Evolutionary conservation across 1,139 yeast species (phyloP).

Genomic region (Geotrichum cucujoidarum): DNA sequence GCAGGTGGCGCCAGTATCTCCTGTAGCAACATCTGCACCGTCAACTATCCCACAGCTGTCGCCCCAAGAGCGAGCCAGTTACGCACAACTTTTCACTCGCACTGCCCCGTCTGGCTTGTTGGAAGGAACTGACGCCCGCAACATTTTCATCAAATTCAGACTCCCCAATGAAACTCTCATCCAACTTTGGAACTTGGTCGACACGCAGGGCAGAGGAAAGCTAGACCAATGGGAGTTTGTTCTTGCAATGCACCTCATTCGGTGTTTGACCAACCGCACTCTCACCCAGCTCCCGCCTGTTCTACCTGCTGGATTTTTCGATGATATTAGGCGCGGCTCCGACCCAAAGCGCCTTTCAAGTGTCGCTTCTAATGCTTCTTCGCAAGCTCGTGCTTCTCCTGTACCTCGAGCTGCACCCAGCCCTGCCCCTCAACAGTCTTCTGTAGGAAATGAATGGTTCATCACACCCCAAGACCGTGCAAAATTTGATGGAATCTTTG

Average conservation of each 20-base stretch:
- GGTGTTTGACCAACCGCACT: constrained; percentile 66
- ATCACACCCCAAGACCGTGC: constrained; percentile 64
- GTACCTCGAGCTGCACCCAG: constrained; percentile 23
- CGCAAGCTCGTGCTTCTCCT: constrained; percentile 24
- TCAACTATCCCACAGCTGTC: constrained; percentile 53
- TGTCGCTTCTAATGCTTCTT: constrained; percentile 22
- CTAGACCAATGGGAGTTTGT: constrained; percentile 71
- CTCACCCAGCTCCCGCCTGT: constrained; percentile 63
- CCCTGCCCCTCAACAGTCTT: constrained; percentile 18
- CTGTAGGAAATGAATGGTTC: constrained; percentile 60
- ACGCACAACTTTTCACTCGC: constrained; percentile 67
- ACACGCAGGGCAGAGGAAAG: constrained; percentile 65
- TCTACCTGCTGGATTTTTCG: constrained; percentile 47
- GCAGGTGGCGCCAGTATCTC: constrained; percentile 3
- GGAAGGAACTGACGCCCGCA: constrained; percentile 73
- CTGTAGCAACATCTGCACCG: constrained; percentile 10
- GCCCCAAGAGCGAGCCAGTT: constrained; percentile 62
- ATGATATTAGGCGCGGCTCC: constrained; percentile 18
- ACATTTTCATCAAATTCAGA: constrained; percentile 82
- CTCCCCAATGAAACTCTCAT: constrained; percentile 73
- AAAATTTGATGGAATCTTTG: constrained; percentile 76
- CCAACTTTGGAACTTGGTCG: constrained; percentile 85
- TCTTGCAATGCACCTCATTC: constrained; percentile 93
- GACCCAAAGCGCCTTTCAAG: constrained; percentile 3
- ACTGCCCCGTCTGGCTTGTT: constrained; percentile 57